Evolutionary conservation across 176 grass and related monocot genomes (phyloP).

Genomic region (Dactylis glomerata): DNA sequence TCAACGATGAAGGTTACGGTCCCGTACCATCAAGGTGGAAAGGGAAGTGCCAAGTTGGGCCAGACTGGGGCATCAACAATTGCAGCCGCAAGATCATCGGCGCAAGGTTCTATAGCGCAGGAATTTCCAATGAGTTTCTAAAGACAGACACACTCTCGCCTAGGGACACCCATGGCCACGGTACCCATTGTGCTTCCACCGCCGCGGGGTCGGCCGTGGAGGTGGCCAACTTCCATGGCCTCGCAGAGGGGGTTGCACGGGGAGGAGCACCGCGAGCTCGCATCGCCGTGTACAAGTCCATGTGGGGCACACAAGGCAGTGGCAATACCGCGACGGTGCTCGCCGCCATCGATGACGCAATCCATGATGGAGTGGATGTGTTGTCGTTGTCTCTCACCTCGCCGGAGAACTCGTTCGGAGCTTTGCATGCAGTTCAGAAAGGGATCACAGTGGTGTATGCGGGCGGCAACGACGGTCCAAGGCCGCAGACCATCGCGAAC

Average conservation of each 20-base stretch:
- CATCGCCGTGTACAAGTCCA: conserved; percentile 12
- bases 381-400: accelerated
- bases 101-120: background rate
- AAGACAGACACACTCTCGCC: background rate
- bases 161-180: background rate
- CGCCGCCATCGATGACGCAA: conserved; percentile 8
- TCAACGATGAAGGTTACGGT: background rate
- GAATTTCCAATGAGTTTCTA: background rate
- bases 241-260: background rate
- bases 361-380: background rate
- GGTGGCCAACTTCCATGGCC: background rate
- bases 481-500: background rate
- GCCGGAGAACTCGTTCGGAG: background rate
- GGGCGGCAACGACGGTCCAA: background rate
- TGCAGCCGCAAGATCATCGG: background rate
- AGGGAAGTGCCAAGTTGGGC: background rate
- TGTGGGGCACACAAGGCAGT: background rate
- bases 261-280: conserved; percentile 21
- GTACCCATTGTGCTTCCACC: conserved; percentile 35
- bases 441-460: conserved; percentile 21
- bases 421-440: conserved; percentile 32
- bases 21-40: background rate
- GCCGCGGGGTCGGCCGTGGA: background rate
- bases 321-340: background rate
- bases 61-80: background rate